These are phyloP conservation scores for Diaporthe batatas DNA, from an alignment of 2,329 filamentous ascomycete genomes.

Conservation along the genomic window DNA sequence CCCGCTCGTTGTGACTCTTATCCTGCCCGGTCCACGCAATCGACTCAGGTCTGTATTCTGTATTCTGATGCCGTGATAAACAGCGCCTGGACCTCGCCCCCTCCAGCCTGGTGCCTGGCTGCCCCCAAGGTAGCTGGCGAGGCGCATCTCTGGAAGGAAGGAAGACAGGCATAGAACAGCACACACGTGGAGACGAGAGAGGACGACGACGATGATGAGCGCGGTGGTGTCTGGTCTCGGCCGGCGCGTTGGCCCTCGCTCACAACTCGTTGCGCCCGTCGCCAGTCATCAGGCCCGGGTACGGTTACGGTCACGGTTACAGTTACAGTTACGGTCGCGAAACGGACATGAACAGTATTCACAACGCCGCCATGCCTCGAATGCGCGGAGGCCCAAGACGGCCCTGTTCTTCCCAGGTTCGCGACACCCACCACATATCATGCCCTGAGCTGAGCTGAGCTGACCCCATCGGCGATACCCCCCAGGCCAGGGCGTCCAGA, in stretches of 20 bases:
- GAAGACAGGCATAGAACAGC: neutral
- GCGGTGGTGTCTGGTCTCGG: constrained; percentile 20
- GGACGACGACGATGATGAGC: constrained; percentile 35
- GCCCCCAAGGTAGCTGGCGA: constrained; percentile 24
- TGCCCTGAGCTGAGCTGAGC: neutral
- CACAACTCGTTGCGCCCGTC: neutral
- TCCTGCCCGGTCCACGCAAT: neutral
- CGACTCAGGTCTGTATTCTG: neutral
- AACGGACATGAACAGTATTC: constrained; percentile 6
- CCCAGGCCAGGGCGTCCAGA: constrained; percentile 87
- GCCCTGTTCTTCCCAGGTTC: constrained; percentile 73
- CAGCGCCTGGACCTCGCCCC: constrained; percentile 19
- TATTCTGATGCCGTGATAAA: constrained; percentile 36
- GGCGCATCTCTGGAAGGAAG: neutral
- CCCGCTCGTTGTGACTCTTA: neutral
- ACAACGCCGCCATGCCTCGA: constrained; percentile 38
- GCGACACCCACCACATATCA: constrained; percentile 22
- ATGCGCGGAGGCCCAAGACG: constrained; percentile 56
- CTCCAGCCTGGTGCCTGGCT: constrained; percentile 23
- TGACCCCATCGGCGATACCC: constrained; percentile 13
- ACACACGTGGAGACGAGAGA: constrained; percentile 4
- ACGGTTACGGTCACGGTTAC: too few species aligned
- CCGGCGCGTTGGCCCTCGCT: constrained; percentile 2
- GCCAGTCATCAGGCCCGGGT: constrained; percentile 3
- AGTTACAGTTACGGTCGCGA: neutral